Base-by-base conservation (phyloP, 129 eudicot species). In the Dittrichia graveolens region DNA sequence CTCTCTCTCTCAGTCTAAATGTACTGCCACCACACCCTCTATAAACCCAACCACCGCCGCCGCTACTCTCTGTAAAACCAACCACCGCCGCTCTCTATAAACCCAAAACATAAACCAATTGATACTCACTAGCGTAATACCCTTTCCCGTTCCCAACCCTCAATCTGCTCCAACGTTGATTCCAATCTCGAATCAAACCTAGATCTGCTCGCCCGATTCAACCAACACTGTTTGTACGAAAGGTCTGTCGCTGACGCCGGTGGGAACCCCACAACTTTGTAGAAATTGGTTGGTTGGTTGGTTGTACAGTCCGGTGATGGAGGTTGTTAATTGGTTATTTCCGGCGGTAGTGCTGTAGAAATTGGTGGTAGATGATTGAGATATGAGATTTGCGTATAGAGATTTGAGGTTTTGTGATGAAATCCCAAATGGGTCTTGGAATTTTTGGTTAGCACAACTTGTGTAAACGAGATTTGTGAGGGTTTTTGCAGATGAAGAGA, bases 391-490 rank as follows among this genome's bases (percentile, higher is more conserved):
- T 8, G 44, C 49, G 74, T 80, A 83, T 1, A 92, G 82, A 43
- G 81, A 58, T 38, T 73, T 40, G 71, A 92, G 91, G 68, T 73
- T 75, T 72, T 87, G 84, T 0, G 81, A 54, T 77, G 80, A 83
- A 61, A 74, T 53, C 6, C 76, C 85, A 61, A 78, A 37, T 77
- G 85, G 89, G 84, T 92, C 91, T 69, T 68, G 84, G 69, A 92
- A 87, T 31, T 78, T 82, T 34, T 87, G 89, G 73, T 85, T 78
- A 0, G 98, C 95, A 77, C 96, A 92, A 61, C 98, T 96, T 83
- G 81, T 92, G 91, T 67, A 92, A 9, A 92, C 62, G 43, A 89
- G 54, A 48, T 53, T 70, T 31, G 83, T 83, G 16, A 77, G 74
- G 76, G n/a, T n/a, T n/a, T 79, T 59, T 57, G 88, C 67, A 13